Conservation (phyloP, 1,284 basidiomycete genomes). For the Ganoderma leucocontextum region DNA sequence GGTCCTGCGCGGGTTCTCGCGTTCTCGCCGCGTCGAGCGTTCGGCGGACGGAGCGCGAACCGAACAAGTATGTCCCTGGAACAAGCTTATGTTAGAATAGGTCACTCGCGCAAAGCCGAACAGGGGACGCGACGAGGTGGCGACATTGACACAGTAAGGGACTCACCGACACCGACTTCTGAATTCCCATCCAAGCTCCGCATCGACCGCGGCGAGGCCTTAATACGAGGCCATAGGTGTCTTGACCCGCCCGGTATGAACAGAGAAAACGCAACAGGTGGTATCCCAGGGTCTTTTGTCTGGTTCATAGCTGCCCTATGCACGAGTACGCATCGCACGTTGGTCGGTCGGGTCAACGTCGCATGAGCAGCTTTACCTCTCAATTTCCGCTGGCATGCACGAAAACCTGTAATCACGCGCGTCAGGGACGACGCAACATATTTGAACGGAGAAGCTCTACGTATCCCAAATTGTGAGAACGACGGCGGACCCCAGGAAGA, state of each 20-base stretch:
- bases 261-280: neutral
- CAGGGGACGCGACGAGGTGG: neutral
- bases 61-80: constrained; percentile 9
- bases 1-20: neutral
- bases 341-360: constrained; percentile 11
- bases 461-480: constrained; percentile 6
- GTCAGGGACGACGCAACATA: constrained; percentile 12
- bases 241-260: constrained; percentile 13
- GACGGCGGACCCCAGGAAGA: constrained; percentile 17
- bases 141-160: neutral
- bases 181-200: neutral
- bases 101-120: neutral
- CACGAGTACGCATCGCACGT: constrained; percentile 19
- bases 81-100: constrained; percentile 1
- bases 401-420: constrained; percentile 23
- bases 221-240: neutral
- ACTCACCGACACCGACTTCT: neutral
- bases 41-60: constrained; percentile 22
- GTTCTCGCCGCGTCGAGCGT: constrained; percentile 13
- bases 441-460: neutral
- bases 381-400: constrained; percentile 8
- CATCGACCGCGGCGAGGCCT: constrained; percentile 3
- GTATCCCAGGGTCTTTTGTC: neutral
- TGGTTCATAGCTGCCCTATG: neutral
- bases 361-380: neutral